Evolutionary conservation across 202 grass and related monocot species (phyloP).

Genomic region (Panicum virgatum): DNA sequence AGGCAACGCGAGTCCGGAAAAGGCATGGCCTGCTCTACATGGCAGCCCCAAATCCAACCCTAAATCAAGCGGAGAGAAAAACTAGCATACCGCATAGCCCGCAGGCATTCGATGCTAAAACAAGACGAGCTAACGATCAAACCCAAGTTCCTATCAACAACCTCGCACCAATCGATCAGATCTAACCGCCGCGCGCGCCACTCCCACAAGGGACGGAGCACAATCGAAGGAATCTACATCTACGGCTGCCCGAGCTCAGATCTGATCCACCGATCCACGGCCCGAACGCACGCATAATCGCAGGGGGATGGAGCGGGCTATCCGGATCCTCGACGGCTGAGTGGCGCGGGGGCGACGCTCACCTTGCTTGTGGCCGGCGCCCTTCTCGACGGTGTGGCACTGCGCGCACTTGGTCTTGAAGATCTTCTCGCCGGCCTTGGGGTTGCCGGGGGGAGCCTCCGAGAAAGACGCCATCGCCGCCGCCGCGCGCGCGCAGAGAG

Average conservation of each 20-base stretch:
- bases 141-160: neutral
- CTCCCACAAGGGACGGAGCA: too few species aligned
- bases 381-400: slow-evolving; percentile 72
- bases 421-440: slow-evolving; percentile 55
- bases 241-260: neutral
- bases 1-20: neutral
- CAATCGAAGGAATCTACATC: neutral
- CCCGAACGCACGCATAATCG: neutral
- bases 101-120: neutral
- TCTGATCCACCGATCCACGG: neutral
- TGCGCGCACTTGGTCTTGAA: slow-evolving; percentile 82
- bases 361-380: slow-evolving; percentile 85
- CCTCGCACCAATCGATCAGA: slow-evolving; percentile 16
- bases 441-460: slow-evolving; percentile 54
- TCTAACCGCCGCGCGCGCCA: slow-evolving; percentile 23
- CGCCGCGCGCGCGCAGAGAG: slow-evolving; percentile 2
- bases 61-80: neutral
- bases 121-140: neutral
- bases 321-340: neutral
- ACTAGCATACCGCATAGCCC: neutral
- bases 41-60: neutral
- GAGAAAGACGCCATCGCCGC: slow-evolving; percentile 61
- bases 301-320: neutral
- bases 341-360: neutral
- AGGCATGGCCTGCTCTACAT: neutral